Base-by-base conservation (phyloP, 2,329 filamentous ascomycete species). In the Sodiomyces alkalinus region DNA sequence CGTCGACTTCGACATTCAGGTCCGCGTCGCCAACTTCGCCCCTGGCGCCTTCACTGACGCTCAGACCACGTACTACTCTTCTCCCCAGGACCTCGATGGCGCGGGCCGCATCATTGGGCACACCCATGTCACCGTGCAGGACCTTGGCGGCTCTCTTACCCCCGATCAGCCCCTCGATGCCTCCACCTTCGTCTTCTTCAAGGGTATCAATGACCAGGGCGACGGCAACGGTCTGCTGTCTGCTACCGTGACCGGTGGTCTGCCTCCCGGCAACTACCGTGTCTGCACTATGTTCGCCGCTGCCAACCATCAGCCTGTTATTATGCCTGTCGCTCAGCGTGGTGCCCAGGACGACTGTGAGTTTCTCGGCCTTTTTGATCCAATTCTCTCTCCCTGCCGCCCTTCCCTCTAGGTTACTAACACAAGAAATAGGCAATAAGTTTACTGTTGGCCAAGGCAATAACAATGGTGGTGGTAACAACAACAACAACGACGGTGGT, bases 261-360 rank as follows among this genome's bases (percentile, higher is more conserved):
- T 77, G 3, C 68, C 69, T 3, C 55, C 59, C 3, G 71, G 72
- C 19, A 70, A 67, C 54, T 78, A 76, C 53, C 68, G 73, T 40
- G 51, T 74, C 35, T 78, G 73, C 59, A 69, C 64, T 41, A 73
- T 78, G 65, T 59, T 62, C 17, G 52, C 62, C 34, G 53, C 73
- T n/a, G 55, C 68, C 39, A 78, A 77, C 56, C 73, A 78, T 44
- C 70, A 76, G 53, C 68, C 69, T 32, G 68, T 74, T 7, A 44
- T 74, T 30, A 75, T 75, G 70, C 69, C 71, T 28, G 64, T 77
- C 29, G 72, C 73, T 31, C 72, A 76, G 52, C 67, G 73, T 48
- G 73, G 73, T 49, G 58, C 67, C 25, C 71, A 76, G 46, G 73
- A 78, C 41, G 72, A 77, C 45, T 77, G 72, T 25, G 12, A 25